phyloP scores from a whole-genome alignment of 768 basidiomycete species.

The Roridomyces roridus region DNA sequence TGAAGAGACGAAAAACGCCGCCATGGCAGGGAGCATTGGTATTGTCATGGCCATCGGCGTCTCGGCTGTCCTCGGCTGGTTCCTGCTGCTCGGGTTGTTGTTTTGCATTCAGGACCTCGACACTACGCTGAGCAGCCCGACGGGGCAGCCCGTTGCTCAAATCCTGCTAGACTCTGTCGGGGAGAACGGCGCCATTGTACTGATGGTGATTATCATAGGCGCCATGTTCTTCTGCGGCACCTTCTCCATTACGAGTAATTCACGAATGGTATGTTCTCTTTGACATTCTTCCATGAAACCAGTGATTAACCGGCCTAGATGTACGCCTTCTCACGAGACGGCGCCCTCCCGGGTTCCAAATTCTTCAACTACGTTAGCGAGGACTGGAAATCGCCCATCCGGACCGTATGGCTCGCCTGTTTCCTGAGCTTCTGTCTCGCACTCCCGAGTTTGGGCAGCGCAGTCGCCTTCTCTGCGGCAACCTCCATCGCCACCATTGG shows the following conservation, averaged over 20 bases:
- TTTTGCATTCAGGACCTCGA: constrained; percentile 81
- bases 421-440: constrained; percentile 77
- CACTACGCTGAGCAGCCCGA: constrained; percentile 53
- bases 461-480: constrained; percentile 70
- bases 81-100: constrained; percentile 71
- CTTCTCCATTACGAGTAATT: constrained; percentile 81
- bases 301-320: constrained; percentile 35
- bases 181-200: constrained; percentile 71
- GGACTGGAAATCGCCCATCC: constrained; percentile 66
- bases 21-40: constrained; percentile 69
- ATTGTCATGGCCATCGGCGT: constrained; percentile 77
- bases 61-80: constrained; percentile 77
- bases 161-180: constrained; percentile 83
- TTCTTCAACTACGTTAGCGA: constrained; percentile 71
- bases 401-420: constrained; percentile 83
- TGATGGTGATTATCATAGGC: constrained; percentile 78
- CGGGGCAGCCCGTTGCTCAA: constrained; percentile 77
- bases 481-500: constrained; percentile 77
- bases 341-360: constrained; percentile 69
- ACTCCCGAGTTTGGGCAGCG: constrained; percentile 74
- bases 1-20: constrained; percentile 77
- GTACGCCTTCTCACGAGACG: constrained; percentile 82
- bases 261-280: constrained; percentile 55
- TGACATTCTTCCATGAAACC: background rate
- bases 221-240: constrained; percentile 81